Conservation (phyloP, 2,329 filamentous ascomycete genomes). For the Colletotrichum sp. region DNA sequence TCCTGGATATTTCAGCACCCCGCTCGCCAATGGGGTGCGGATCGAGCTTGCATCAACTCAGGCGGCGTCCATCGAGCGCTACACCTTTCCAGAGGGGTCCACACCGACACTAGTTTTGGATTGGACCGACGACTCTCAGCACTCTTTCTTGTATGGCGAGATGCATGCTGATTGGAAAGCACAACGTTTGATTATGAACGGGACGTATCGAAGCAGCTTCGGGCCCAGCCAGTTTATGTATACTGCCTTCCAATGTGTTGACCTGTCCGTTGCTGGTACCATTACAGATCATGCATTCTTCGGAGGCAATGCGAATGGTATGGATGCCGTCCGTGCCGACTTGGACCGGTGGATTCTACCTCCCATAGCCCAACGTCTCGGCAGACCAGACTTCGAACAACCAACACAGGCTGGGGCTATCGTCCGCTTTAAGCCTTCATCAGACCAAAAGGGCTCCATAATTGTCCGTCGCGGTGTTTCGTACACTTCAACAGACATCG, state of each 20-base stretch:
- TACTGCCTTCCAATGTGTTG: background rate
- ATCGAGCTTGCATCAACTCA: background rate
- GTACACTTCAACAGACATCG: background rate
- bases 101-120: background rate
- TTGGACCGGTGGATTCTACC: background rate
- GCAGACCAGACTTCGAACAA: background rate
- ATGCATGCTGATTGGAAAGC: background rate
- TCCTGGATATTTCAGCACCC: conserved; percentile 2
- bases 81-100: background rate
- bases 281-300: background rate
- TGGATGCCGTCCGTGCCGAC: background rate
- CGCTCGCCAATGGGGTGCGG: background rate
- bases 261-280: background rate
- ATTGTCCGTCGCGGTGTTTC: background rate
- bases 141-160: background rate
- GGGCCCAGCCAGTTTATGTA: background rate
- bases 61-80: background rate
- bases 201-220: background rate
- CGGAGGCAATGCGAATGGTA: background rate
- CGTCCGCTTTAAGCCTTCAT: background rate
- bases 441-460: background rate
- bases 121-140: background rate
- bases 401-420: background rate
- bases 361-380: background rate
- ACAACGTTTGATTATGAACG: background rate